Base-by-base conservation (phyloP, 2,329 filamentous ascomycete genomes). In the Periconia sp. region DNA sequence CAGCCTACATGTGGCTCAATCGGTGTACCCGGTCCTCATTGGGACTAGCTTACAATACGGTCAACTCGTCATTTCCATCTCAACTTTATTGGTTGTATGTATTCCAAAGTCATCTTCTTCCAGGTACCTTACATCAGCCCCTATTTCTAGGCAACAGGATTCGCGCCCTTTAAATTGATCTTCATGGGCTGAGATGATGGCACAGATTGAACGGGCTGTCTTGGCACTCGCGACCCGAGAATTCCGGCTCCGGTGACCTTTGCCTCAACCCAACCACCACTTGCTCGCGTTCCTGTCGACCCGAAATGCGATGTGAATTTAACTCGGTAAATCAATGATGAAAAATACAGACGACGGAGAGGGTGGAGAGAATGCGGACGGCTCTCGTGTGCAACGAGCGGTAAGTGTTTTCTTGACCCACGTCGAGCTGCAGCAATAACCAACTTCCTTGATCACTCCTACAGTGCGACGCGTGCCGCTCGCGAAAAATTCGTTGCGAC, bases 401-500 rank as follows among this genome's bases (percentile, higher is more conserved):
- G 69, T 71, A 65, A 35, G 53, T 47, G 15, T 13, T n/a, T 6
- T n/a, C 17, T 20, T 19, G 18, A 18, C 19, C 27, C 35, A 11
- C 31, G 18, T 18, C 13, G 2, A 14, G 30, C 35, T 47, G 41
- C 40, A 43, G 15, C 23, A 41, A 27, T 19, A 30, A 55, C 10
- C 14, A 44, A 8, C 46, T 23, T 27, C 23, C 8, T 5, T 27
- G 5, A 5, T 27, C 3, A 27, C 23, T 8, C 23, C 23, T 27
- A 27, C 53, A 73, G 70, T 73, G 70, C 48, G 70, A 73, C 50
- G 63, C 63, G 10, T 73, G 70, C 47, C 62, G 70, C 43, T 66
- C 64, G 13, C 58, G 70, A 20, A 73, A 73, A 53, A 71, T 73
- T 41, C 66, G 68, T 19, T 73, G 70, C 50, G 70, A 74, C 44